Conservation (phyloP, 805 yeast genomes). For the Lachancea quebecensis region DNA sequence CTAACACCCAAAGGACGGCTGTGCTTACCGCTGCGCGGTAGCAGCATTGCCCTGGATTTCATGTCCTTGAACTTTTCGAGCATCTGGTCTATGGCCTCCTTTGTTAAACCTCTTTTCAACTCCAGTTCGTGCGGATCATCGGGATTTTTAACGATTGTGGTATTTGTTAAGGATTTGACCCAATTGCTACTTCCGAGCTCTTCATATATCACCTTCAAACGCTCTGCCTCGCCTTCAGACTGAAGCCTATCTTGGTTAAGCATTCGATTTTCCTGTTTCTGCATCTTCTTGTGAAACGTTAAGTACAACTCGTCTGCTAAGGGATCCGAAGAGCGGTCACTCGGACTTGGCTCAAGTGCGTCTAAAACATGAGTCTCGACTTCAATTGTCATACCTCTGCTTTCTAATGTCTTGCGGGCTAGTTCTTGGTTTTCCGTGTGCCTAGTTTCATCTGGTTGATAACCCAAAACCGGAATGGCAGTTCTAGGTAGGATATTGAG, state of each 20-base stretch:
- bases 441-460: neutral
- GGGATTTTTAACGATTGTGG: conserved; percentile 45
- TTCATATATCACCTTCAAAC: conserved; percentile 34
- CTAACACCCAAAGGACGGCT: conserved; percentile 2
- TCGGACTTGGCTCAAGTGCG: neutral
- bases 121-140: conserved; percentile 44
- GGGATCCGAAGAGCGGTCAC: conserved; percentile 33
- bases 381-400: conserved; percentile 18
- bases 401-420: conserved; percentile 4
- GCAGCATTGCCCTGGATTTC: conserved; percentile 18
- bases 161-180: conserved; percentile 38
- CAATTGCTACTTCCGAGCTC: conserved; percentile 43
- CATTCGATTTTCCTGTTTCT: conserved; percentile 58
- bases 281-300: conserved; percentile 51
- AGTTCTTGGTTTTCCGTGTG: neutral
- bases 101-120: conserved; percentile 45
- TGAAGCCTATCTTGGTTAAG: conserved; percentile 42
- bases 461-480: neutral
- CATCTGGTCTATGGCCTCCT: conserved; percentile 37
- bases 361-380: conserved; percentile 8
- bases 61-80: conserved; percentile 25
- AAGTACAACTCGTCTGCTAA: conserved; percentile 40
- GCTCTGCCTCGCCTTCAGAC: conserved; percentile 51
- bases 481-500: conserved; percentile 9
- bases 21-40: conserved; percentile 14